Evolutionary conservation across 371 early-diverging fungal species (phyloP), one percentile per base, ranked within the genome.

Genomic region (Haplosporangium sp.): DNA sequence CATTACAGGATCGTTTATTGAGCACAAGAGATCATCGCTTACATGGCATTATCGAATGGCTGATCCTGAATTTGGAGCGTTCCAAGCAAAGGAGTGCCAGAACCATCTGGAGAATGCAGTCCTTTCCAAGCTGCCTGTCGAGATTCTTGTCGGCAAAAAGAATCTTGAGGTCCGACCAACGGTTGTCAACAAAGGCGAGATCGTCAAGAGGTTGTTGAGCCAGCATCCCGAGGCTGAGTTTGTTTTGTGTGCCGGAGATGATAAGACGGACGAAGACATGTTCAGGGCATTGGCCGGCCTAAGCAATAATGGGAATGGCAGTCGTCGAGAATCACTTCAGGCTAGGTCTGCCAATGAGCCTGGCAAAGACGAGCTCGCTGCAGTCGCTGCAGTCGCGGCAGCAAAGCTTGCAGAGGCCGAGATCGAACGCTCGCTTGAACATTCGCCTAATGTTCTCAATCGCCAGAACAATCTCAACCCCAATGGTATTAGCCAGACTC

Each of bases 251-350:
- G 96, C 94, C 13, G 98, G 99, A 37, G 98, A 98, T 75, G 98
- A 98, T 81, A 90, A 92, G 80, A 98, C 99, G 0, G 98, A 99
- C 80, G 98, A 98, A 77, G 98, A 98, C 77, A 98, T 98, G 98
- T 94, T 93, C 81, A 87, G 91, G 36, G 90, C 87, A 0, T 69
- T 94, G 55, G 85, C 72, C 1, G 71, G 72, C 10, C 59, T 55
- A 6, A 56, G 46, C 5, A 67, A 59, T 11, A 41, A 20, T 18
- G 51, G 65, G 14, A 20, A 38, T 13, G 12, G n/a, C 11, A 51
- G 53, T 11, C 72, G 68, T 21, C 64, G 67, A 12, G 64, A 64
- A 16, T 70, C 76, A 5, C 16, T 41, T 23, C 65, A 43, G 9
- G 52, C 29, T 55, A 23, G 42, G 36, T 61, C 61, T 0, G 55